Percentiles rank a stretch among this genome's conserved stretches.
Conservation (phyloP, 352 stramenopile genomes). For the Halophytophthora batemanensis region DNA sequence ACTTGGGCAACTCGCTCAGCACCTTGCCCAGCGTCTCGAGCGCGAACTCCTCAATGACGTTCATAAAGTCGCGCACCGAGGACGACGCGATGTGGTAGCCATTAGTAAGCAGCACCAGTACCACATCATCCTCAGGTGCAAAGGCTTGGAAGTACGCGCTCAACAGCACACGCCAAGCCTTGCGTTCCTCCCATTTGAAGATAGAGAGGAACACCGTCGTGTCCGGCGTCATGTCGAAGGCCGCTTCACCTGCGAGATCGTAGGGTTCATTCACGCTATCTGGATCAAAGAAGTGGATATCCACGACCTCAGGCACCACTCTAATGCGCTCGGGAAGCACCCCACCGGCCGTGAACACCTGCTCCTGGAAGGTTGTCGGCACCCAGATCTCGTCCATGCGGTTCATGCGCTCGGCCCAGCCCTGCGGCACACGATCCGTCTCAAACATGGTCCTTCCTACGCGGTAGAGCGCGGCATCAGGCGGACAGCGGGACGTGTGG, state of each 20-base stretch:
- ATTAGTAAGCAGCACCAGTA: conserved; percentile 85
- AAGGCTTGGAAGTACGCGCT: conserved; percentile 85
- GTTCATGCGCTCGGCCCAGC: conserved; percentile 87
- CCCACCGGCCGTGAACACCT: conserved; percentile 66
- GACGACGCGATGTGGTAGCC: conserved; percentile 73
- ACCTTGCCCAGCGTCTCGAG: conserved; percentile 39
- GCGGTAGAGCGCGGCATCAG: conserved; percentile 38
- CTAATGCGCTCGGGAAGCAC: conserved; percentile 50
- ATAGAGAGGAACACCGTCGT: conserved; percentile 89
- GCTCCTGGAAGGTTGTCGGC: conserved; percentile 81
- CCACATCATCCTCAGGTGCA: conserved; percentile 46
- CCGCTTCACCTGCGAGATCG: conserved; percentile 38
- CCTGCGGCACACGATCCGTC: conserved; percentile 90
- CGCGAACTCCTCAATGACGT: conserved; percentile 55
- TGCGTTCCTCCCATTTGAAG: conserved; percentile 94
- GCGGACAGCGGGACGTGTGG: conserved; percentile 66
- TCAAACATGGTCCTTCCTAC: conserved; percentile 95
- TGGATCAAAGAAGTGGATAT: conserved; percentile 88
- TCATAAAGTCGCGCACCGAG: conserved; percentile 43
- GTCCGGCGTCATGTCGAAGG: conserved; percentile 26
- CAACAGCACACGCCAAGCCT: conserved; percentile 88
- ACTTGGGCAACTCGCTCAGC: conserved; percentile 42
- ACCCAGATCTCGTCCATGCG: conserved; percentile 94
- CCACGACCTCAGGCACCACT: conserved; percentile 86
- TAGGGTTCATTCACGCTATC: conserved; percentile 39